Evolutionary conservation across 768 basidiomycete species (phyloP).

Genomic region (Boletus sp.): DNA sequence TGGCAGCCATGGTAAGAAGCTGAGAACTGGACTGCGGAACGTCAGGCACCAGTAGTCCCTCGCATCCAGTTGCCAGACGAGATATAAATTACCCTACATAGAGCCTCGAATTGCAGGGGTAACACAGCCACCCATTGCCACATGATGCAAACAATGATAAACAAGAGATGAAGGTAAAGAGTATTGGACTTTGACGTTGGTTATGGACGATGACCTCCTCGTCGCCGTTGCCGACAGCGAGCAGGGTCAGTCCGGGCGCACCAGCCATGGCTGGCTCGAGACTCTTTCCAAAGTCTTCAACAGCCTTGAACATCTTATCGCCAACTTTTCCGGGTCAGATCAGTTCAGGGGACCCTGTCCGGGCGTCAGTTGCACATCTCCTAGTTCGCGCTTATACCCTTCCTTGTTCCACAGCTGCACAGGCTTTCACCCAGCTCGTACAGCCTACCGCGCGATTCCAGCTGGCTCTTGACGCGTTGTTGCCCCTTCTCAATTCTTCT

Average conservation of each 20-base stretch:
- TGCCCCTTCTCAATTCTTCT: slow-evolving; percentile 63
- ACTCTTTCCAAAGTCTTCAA: slow-evolving; percentile 30
- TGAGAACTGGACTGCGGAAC: not conserved
- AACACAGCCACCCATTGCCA: slow-evolving; percentile 21
- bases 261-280: slow-evolving; percentile 31
- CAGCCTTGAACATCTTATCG: slow-evolving; percentile 36
- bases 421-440: slow-evolving; percentile 73
- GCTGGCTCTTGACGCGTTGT: slow-evolving; percentile 77
- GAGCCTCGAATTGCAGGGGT: too few relatives aligned
- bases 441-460: slow-evolving; percentile 77
- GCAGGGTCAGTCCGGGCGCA: slow-evolving; percentile 28
- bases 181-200: slow-evolving; percentile 11
- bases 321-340: slow-evolving; percentile 32
- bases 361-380: slow-evolving; percentile 66
- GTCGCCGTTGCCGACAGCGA: slow-evolving; percentile 31
- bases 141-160: slow-evolving; percentile 19
- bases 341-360: slow-evolving; percentile 43
- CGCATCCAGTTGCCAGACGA: not conserved
- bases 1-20: slow-evolving; percentile 6
- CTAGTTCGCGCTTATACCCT: slow-evolving; percentile 63
- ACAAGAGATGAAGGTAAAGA: slow-evolving; percentile 3
- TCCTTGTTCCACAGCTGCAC: slow-evolving; percentile 75
- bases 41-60: not conserved
- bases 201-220: slow-evolving; percentile 35
- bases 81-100: not conserved